Base-by-base conservation (phyloP, 495 filamentous ascomycete species). In the Penicillium roqueforti region DNA sequence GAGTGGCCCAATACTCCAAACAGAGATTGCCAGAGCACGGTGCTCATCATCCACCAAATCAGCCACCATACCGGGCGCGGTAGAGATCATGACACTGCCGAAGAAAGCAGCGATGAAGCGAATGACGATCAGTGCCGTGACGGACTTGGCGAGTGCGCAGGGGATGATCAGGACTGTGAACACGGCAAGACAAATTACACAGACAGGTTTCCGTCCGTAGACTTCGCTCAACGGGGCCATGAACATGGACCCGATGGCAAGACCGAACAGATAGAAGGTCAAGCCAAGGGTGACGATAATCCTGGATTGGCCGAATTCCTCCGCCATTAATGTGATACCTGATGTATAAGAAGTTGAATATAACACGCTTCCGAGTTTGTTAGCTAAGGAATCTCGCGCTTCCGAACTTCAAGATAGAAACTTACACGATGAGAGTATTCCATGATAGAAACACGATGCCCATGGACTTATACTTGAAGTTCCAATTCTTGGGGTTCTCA, bases 311-410 rank as follows among this genome's bases (percentile, higher is more conserved):
- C 75, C 62, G 62, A 89, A 95, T 47, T 88, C 81, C 16, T 76
- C 65, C 69, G 83, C 82, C 65, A 95, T 78, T 1, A 85, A 82
- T 0, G 82, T 74, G 20, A 83, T 79, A 28, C 82, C 84, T 0
- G 85, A 81, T 14, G 88, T 88, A 68, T 92, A 95, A 52, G 83
- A 87, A 3, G 91, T 95, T 13, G 84, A 88, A 67, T 92, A 93
- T n/a, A 95, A 71, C 22, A 96, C 87, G 26, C 80, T 81, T 51
- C 41, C 31, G 10, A 31, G 8, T 28, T 32, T 16, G 26, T 50
- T 49, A 44, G 42, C 31, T 34, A 7, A 25, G 40, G 10, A 31
- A 38, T 19, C 23, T 11, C 5, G 18, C 18, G n/a, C 5, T 7
- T 29, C 23, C n/a, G 18, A 18, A n/a, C 6, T 9, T 11, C 5